These are phyloP conservation scores for Ascosphaera acerosa DNA, from an alignment of 2,329 filamentous ascomycete species.

Conservation along the genomic window DNA sequence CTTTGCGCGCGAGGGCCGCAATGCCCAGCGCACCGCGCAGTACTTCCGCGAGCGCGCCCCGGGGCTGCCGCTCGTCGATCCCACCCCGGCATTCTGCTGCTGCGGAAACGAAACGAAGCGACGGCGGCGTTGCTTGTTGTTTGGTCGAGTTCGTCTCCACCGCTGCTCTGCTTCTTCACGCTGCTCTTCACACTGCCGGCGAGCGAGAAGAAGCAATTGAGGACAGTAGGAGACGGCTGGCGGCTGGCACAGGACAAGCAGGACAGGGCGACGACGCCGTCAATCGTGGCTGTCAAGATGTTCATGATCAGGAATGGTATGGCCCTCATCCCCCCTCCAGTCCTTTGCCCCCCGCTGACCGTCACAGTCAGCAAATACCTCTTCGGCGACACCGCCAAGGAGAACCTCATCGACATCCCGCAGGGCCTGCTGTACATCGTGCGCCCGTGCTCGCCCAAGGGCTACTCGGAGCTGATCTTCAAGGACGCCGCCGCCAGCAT, in stretches of 20 bases:
- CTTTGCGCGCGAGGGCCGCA: too few species aligned
- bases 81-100: too few species aligned
- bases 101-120: too few species aligned
- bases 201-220: too few species aligned
- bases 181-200: too few species aligned
- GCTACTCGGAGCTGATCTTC: slow-evolving; percentile 96
- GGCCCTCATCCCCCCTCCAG: slow-evolving; percentile 3
- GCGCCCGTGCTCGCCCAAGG: slow-evolving; percentile 80
- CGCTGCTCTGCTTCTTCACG: too few species aligned
- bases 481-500: slow-evolving; percentile 87
- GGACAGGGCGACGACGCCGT: slow-evolving; percentile 3
- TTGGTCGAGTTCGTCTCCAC: too few species aligned
- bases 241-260: neutral
- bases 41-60: too few species aligned
- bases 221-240: too few species aligned
- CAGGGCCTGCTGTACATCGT: slow-evolving; percentile 96
- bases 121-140: too few species aligned
- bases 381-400: slow-evolving; percentile 69
- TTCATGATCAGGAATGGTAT: neutral
- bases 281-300: neutral
- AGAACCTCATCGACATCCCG: slow-evolving; percentile 78
- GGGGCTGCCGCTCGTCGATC: too few species aligned
- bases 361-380: slow-evolving; percentile 78
- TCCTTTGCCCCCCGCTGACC: slow-evolving; percentile 2
- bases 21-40: too few species aligned